Percentiles rank a stretch among this genome's conserved stretches.
Conservation (phyloP, 306 rosid species). For the Begonia peltatifolia region DNA sequence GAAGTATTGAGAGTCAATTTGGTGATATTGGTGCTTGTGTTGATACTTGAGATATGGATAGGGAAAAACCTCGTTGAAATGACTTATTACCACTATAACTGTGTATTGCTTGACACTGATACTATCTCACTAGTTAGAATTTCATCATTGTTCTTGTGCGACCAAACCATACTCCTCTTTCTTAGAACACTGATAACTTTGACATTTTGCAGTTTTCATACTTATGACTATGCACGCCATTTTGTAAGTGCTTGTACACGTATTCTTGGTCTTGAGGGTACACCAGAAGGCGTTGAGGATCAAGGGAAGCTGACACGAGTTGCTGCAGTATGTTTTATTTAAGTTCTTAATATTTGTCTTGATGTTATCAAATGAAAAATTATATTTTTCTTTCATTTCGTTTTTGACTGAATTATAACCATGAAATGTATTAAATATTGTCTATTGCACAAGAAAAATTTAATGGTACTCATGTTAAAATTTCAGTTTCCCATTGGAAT, state of each 20-base stretch:
- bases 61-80: neutral
- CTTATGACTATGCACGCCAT: conserved; percentile 86
- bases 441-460: neutral
- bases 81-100: neutral
- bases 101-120: neutral
- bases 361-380: neutral
- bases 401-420: neutral
- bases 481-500: conserved; percentile 86
- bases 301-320: conserved; percentile 86
- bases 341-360: too few relatives aligned
- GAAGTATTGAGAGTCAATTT: too few relatives aligned
- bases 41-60: too few relatives aligned
- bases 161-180: neutral
- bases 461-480: conserved; percentile 8
- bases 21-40: too few relatives aligned
- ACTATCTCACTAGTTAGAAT: neutral
- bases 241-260: conserved; percentile 91
- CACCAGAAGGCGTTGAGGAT: conserved; percentile 88
- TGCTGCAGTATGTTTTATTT: conserved; percentile 57
- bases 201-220: conserved; percentile 48
- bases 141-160: neutral
- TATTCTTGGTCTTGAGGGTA: conserved; percentile 82
- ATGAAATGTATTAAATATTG: neutral
- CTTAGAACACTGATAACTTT: neutral
- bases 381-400: neutral